A percentile compares a stretch with the other conserved stretches of the same genome.
These are phyloP conservation scores for Diospyros kaki DNA, from an alignment of 148 eudicot genomes.

Conservation along the genomic window DNA sequence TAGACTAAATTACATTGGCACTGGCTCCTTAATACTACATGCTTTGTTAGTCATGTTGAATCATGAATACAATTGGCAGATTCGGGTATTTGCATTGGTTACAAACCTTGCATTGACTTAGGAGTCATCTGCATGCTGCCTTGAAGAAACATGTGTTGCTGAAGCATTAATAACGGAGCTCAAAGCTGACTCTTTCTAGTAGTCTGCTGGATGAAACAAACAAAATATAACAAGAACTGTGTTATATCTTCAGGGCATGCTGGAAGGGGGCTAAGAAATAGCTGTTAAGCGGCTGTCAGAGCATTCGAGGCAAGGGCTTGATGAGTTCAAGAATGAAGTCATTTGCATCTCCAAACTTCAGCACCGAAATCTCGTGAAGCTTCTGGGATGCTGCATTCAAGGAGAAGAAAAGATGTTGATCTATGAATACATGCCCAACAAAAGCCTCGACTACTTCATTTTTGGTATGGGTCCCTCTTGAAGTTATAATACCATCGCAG, in stretches of 20 bases:
- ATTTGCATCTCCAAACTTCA: not conserved
- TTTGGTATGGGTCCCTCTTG: not conserved
- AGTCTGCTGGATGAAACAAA: not conserved
- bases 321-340: conserved; percentile 4
- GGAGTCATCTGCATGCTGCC: no score
- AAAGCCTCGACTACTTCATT: conserved; percentile 4
- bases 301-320: not conserved
- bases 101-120: no score
- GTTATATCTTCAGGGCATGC: conserved; percentile 3
- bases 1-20: no score
- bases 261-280: not conserved
- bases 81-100: no score
- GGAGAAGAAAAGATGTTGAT: conserved; percentile 5
- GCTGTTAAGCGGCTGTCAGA: not conserved
- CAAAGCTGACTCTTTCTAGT: not conserved
- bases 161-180: no score
- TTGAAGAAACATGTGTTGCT: no score
- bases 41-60: no score
- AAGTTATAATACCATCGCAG: not conserved
- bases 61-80: no score
- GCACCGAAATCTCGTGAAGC: conserved; percentile 4
- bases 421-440: conserved; percentile 1
- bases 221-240: no score
- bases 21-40: no score
- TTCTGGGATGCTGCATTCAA: conserved; percentile 2